Conservation (phyloP, 345 rosid species). For the Brassica carinata region DNA sequence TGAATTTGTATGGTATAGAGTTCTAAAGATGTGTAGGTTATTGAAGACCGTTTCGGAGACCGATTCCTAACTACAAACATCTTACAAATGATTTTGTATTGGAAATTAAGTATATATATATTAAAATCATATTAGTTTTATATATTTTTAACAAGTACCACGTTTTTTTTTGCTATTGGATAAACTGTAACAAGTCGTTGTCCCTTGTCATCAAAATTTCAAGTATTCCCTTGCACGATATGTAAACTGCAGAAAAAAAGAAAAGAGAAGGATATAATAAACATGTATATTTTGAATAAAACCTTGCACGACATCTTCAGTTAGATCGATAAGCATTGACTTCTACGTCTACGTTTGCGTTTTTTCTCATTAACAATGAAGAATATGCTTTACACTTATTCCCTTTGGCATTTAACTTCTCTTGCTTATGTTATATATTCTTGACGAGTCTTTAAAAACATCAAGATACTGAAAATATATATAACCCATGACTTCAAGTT, state of each 20-base stretch:
- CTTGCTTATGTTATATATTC: conserved; percentile 12
- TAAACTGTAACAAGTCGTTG: conserved; percentile 19
- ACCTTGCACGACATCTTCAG: conserved; percentile 37
- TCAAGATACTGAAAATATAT: background rate
- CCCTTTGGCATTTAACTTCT: conserved; percentile 17
- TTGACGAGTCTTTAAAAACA: conserved; percentile 9
- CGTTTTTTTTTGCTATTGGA: background rate
- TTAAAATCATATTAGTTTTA: background rate
- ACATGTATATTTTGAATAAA: conserved; percentile 14
- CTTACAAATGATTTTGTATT: background rate
- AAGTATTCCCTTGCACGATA: conserved; percentile 35
- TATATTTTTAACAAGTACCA: background rate
- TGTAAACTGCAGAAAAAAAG: conserved; percentile 17
- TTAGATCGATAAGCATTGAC: conserved; percentile 31
- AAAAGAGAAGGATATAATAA: conserved; percentile 10
- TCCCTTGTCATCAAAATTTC: conserved; percentile 1
- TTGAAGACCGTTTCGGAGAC: background rate
- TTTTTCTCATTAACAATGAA: conserved; percentile 15
- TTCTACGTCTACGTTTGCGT: conserved; percentile 36
- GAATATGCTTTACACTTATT: conserved; percentile 40
- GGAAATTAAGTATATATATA: background rate
- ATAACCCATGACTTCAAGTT: conserved; percentile 26
- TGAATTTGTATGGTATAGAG: background rate
- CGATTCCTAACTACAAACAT: background rate
- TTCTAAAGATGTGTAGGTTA: background rate